Evolutionary conservation across 352 stramenopile species (phyloP).

Genomic region (Globisporangium cederbergense): DNA sequence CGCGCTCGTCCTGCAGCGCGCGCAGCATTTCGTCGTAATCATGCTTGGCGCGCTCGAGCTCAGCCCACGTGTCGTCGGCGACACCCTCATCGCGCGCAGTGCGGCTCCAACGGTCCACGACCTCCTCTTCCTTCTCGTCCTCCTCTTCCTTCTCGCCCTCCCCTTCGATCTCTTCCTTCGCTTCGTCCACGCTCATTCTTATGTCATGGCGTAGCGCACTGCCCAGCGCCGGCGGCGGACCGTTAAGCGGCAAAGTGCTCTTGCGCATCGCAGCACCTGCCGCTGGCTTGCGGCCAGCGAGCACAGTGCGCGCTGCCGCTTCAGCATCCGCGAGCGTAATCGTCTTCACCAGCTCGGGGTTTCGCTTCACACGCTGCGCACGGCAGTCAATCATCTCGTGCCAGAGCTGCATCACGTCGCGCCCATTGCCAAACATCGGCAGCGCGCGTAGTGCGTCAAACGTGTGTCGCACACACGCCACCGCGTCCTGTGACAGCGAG

Average conservation of each 20-base stretch:
- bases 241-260: neutral
- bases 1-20: constrained; percentile 12
- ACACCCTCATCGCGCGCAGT: constrained; percentile 44
- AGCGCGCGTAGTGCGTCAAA: constrained; percentile 43
- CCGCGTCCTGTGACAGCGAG: constrained; percentile 23
- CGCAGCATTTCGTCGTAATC: constrained; percentile 42
- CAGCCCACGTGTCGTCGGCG: constrained; percentile 61
- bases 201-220: neutral
- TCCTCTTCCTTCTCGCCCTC: constrained; percentile 20
- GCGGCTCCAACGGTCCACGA: constrained; percentile 15
- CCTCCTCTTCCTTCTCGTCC: constrained; percentile 10
- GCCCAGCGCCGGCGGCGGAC: constrained; percentile 6
- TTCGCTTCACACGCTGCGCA: constrained; percentile 47
- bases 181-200: constrained; percentile 12
- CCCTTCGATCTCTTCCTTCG: constrained; percentile 15
- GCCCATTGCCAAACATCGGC: constrained; percentile 70
- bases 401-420: constrained; percentile 68
- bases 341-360: constrained; percentile 41
- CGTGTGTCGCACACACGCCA: constrained; percentile 23
- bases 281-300: constrained; percentile 40
- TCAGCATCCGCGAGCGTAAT: constrained; percentile 45
- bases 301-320: constrained; percentile 28
- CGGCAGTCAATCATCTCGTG: constrained; percentile 59
- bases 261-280: constrained; percentile 27
- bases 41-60: constrained; percentile 60